Base-by-base conservation (phyloP, 441 rosid species). In the Euphorbia schlechtendalii region DNA sequence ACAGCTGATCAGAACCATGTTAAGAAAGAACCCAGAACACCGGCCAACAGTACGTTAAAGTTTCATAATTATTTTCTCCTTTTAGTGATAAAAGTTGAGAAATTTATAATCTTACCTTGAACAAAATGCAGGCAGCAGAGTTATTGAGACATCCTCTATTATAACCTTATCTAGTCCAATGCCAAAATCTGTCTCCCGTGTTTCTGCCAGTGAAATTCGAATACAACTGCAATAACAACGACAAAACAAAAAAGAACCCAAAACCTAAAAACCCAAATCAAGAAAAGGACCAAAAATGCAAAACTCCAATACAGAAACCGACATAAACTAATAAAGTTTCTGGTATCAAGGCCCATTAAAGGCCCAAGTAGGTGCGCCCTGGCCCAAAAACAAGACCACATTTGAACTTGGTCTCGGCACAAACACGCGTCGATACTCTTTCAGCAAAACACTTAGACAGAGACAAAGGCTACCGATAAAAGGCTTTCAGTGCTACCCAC, bases 11-110 rank as follows among this genome's bases (percentile, higher is more conserved):
- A 84, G 80, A 76, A 83, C 80, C 65, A 84, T 84, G 93, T 70
- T 83, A 36, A 78, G 90, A 61, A 87, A 83, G 78, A 87, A 76
- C 67, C 93, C 89, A 0, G 90, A 80, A 64, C 86, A 83, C 73
- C 77, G 93, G 67, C 90, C 93, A 64, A 83, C 85, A 0, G 93
- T 84, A 52, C 74, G 82, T 77, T 62, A 38, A 53, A 66, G 40
- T 59, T 25, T 36, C 20, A 59, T 8, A 5, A 15, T 30, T 46
- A 9, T 18, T 9, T 71, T 36, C 63, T 51, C 12, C 41, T 8
- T 11, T 56, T 18, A 0, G 2, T 43, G 48, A 17, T 20, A 38
- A 63, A 27, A 54, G 32, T 20, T 21, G 7, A 46, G 28, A 53
- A 11, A 53, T 32, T 32, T 32, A 3, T 32, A 11, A 49, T 49